phyloP scores from a whole-genome alignment of 2,329 filamentous ascomycete genomes.

The Fusarium brevicatenulatum region DNA sequence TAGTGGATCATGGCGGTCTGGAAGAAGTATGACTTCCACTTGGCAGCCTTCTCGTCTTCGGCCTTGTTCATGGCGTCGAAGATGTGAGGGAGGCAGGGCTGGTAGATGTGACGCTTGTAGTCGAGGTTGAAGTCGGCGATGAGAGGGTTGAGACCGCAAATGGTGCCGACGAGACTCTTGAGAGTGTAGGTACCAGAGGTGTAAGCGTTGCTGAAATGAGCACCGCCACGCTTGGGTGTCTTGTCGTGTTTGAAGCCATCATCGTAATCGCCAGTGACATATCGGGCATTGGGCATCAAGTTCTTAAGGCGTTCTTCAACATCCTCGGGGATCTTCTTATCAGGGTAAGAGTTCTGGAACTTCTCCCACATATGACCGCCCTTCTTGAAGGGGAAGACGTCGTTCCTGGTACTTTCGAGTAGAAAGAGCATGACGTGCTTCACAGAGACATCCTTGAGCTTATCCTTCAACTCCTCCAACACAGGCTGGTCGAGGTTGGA shows the following conservation, averaged over 20 bases:
- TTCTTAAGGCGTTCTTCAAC: constrained; percentile 42
- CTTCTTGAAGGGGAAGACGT: constrained; percentile 58
- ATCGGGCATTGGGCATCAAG: constrained; percentile 48
- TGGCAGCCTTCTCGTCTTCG: constrained; percentile 15
- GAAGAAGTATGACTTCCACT: constrained; percentile 49
- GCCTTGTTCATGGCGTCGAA: constrained; percentile 49
- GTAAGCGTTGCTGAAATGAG: constrained; percentile 53
- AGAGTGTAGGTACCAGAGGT: constrained; percentile 57
- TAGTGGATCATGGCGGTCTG: constrained; percentile 49
- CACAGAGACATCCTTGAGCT: constrained; percentile 48
- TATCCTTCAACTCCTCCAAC: constrained; percentile 39
- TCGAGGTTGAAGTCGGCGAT: constrained; percentile 56
- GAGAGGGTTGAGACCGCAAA: constrained; percentile 55
- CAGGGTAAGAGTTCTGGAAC: constrained; percentile 45
- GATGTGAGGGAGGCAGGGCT: constrained; percentile 56
- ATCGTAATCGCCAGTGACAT: constrained; percentile 50
- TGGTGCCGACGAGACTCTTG: constrained; percentile 54
- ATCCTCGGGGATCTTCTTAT: constrained; percentile 47
- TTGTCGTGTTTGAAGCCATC: constrained; percentile 47
- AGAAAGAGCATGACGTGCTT: constrained; percentile 56
- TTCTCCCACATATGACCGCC: constrained; percentile 51
- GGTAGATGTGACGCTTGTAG: constrained; percentile 54
- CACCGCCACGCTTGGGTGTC: constrained; percentile 48
- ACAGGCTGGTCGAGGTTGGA: constrained; percentile 51
- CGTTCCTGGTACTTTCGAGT: constrained; percentile 57